Evolutionary conservation across 2,329 filamentous ascomycete species (phyloP).

Genomic region (Alternaria conjuncta): DNA sequence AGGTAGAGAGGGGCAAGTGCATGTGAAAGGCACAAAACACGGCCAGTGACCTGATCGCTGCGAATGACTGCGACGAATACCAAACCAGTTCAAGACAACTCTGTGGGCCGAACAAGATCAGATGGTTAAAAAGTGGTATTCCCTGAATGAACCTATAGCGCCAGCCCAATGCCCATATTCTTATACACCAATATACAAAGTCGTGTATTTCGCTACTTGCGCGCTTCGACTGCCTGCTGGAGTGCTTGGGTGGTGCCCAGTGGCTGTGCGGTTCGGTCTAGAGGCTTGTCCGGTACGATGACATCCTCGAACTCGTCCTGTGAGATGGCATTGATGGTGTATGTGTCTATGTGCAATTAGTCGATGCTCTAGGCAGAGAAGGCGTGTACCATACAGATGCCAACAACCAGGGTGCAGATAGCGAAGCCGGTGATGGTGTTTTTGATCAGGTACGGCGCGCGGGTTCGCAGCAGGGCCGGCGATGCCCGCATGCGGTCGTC

Average conservation of each 20-base stretch:
- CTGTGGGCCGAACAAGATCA: not conserved
- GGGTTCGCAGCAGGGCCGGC: constrained; percentile 86
- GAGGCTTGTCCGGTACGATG: constrained; percentile 78
- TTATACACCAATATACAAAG: constrained; percentile 36
- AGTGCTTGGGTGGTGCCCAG: constrained; percentile 38
- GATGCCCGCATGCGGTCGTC: constrained; percentile 85
- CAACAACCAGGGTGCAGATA: constrained; percentile 76
- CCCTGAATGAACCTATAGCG: constrained; percentile 28
- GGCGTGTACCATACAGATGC: constrained; percentile 70
- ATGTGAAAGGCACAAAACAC: not conserved
- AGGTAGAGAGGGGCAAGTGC: not conserved
- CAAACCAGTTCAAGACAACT: not conserved
- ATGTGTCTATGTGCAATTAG: constrained; percentile 61
- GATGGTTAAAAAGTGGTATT: constrained; percentile 18
- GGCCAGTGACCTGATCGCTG: not conserved
- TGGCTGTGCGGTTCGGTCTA: constrained; percentile 50
- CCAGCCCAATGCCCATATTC: constrained; percentile 37
- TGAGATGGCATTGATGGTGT: constrained; percentile 82
- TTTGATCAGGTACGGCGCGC: constrained; percentile 89
- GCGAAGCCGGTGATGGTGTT: constrained; percentile 83
- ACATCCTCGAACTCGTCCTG: constrained; percentile 98
- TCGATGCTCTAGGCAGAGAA: not conserved
- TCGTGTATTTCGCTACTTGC: constrained; percentile 24
- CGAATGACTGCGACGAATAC: not conserved
- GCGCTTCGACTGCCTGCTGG: constrained; percentile 38